A percentile compares a stretch with the other conserved stretches of the same genome.
These are phyloP conservation scores for Hymenoscyphus fraxineus DNA, from an alignment of 2,329 filamentous ascomycete genomes.

Conservation along the genomic window DNA sequence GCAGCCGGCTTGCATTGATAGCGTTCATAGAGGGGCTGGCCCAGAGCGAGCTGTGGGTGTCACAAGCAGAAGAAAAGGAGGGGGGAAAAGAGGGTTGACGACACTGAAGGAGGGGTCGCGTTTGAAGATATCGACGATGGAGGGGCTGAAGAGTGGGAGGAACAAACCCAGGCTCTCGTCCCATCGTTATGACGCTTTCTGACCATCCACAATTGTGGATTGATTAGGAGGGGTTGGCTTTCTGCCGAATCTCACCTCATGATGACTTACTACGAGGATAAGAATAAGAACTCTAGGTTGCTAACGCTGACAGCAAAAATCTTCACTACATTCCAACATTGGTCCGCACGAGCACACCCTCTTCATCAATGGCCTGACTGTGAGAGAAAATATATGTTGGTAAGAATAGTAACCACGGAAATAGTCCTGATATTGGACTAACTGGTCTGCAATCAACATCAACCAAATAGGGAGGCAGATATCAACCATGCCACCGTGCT, in stretches of 20 bases:
- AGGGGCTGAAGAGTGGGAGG: constrained; percentile 1
- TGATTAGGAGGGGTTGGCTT: neutral
- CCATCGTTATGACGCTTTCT: neutral
- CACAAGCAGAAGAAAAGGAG: neutral
- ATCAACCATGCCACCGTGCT: neutral
- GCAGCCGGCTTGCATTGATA: constrained; percentile 3
- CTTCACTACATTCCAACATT: neutral
- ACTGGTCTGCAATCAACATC: neutral
- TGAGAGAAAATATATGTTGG: neutral
- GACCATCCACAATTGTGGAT: neutral
- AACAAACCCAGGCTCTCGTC: neutral
- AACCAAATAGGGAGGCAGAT: neutral
- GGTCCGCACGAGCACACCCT: neutral
- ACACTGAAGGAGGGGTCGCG: constrained; percentile 1
- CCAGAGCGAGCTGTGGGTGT: neutral
- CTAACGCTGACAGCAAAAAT: neutral
- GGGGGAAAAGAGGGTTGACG: neutral
- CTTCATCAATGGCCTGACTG: neutral
- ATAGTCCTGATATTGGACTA: neutral
- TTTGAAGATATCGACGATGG: neutral
- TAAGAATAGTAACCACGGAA: neutral
- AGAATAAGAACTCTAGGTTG: neutral
- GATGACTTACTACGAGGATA: neutral
- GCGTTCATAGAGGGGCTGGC: neutral
- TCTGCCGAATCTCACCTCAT: neutral